Conservation (phyloP, 2,329 filamentous ascomycete species). For the Diplodia seriata region DNA sequence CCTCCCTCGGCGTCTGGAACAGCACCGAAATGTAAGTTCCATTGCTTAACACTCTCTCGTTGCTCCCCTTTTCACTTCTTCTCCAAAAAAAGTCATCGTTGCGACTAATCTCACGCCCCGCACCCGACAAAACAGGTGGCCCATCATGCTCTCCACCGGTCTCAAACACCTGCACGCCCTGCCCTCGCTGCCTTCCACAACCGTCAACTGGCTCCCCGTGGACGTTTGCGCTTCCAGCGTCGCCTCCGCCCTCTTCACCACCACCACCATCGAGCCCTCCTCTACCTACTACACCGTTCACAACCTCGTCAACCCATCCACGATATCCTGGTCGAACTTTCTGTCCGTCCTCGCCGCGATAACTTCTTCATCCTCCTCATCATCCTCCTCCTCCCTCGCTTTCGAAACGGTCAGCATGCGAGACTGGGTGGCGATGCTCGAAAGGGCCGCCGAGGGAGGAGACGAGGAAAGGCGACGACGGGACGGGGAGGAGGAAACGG, state of each 20-base stretch:
- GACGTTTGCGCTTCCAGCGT: slow-evolving; percentile 32
- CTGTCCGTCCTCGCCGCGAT: slow-evolving; percentile 20
- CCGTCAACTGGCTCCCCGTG: slow-evolving; percentile 33
- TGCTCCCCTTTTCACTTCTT: neutral
- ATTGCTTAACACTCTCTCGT: neutral
- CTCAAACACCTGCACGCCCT: slow-evolving; percentile 31
- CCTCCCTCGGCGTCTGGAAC: slow-evolving; percentile 31
- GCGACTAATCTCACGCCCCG: neutral
- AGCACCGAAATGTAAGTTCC: slow-evolving; percentile 31
- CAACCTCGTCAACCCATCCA: slow-evolving; percentile 33
- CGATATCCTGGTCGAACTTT: slow-evolving; percentile 26
- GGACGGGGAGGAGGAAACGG: neutral
- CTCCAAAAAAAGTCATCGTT: neutral
- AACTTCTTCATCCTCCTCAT: neutral
- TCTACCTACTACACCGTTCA: slow-evolving; percentile 27
- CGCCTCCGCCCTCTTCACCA: neutral
- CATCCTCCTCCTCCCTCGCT: neutral
- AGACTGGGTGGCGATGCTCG: slow-evolving; percentile 30
- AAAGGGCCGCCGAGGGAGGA: neutral
- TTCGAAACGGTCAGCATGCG: slow-evolving; percentile 32
- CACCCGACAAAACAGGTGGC: slow-evolving; percentile 23
- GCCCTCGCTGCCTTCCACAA: slow-evolving; percentile 21
- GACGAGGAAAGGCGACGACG: neutral
- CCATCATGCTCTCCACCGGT: slow-evolving; percentile 34
- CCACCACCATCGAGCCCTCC: neutral